Base-by-base conservation (phyloP, 805 yeast species). In the Kuraishia capsulata region DNA sequence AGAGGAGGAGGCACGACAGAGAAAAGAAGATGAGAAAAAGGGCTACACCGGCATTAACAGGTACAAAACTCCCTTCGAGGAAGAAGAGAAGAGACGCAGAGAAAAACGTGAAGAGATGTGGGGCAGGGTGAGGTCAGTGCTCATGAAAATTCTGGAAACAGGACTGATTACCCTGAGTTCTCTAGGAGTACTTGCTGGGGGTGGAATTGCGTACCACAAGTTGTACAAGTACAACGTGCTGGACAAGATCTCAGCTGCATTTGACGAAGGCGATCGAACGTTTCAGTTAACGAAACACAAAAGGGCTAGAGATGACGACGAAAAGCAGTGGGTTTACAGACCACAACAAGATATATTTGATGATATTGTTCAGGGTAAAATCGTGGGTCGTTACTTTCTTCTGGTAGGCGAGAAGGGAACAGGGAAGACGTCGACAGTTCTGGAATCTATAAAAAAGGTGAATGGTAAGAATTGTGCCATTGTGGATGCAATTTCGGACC, bases 401-500 rank as follows among this genome's bases (percentile, higher is more conserved):
- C 52, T 85, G 9, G 71, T 85, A 30, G 95, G 95, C 23, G 95
- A 84, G 53, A 84, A 85, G 53, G 95, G 95, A 1, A 84, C 92
- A 0, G 95, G 95, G 2, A 84, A 84, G 52, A 78, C 88, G 1
- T 78, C 90, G 1, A 69, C 86, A 64, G 66, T 85, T 13, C 57
- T 81, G 48, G 87, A 84, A 45, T 71, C 87, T 2, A 73, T 85
- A 65, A 70, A 76, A 42, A 72, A 78, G 45, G 75, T 73, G 2
- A 61, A 69, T 29, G 86, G 89, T 0, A 56, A 60, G 37, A 74
- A 79, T 48, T 84, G 86, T 36, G 73, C 86, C 0, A 67, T 80
- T 36, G 62, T 85, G 42, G 94, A 85, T 51, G 92, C 92, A 1
- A 92, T 84, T 49, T 80, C 89, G 0, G 95, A 85, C 52, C 86